Conservation (phyloP, 108 stramenopile species). For the Fragilaria crotonensis region DNA sequence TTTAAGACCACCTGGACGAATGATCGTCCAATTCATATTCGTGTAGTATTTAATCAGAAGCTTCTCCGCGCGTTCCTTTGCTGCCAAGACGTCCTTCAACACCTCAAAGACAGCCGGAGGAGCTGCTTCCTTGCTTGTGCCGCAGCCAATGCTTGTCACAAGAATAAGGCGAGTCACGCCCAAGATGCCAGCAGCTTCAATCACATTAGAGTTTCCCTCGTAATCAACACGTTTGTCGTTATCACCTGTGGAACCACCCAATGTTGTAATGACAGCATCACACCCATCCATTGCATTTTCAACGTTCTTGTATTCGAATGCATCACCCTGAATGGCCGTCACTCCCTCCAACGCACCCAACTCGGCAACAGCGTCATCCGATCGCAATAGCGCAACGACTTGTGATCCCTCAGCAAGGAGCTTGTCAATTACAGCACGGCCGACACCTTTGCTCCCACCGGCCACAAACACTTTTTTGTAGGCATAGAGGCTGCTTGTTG, state of each 20-base stretch:
- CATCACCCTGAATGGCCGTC: conserved; percentile 83
- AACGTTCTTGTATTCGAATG: conserved; percentile 87
- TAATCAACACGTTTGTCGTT: conserved; percentile 81
- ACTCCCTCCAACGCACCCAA: conserved; percentile 74
- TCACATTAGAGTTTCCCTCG: conserved; percentile 89
- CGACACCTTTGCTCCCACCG: conserved; percentile 85
- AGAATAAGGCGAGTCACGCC: conserved; percentile 87
- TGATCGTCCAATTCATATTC: conserved; percentile 93
- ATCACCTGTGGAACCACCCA: conserved; percentile 65
- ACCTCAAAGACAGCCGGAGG: conserved; percentile 75
- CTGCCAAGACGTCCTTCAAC: conserved; percentile 58
- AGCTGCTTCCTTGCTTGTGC: conserved; percentile 75
- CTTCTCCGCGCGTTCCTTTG: conserved; percentile 73
- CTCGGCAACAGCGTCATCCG: conserved; percentile 53
- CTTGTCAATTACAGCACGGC: conserved; percentile 71
- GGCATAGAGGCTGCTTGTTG: too few relatives aligned
- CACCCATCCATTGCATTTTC: conserved; percentile 94
- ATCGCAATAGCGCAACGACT: conserved; percentile 86
- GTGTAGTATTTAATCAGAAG: conserved; percentile 89
- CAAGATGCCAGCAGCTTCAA: conserved; percentile 93
- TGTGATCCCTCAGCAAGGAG: conserved; percentile 49
- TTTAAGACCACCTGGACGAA: conserved; percentile 89
- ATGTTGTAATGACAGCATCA: conserved; percentile 91
- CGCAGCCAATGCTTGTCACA: conserved; percentile 92
- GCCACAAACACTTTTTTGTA: conserved; percentile 95